Conservation (phyloP, 306 rosid species). For the Cicer chorassanicum region DNA sequence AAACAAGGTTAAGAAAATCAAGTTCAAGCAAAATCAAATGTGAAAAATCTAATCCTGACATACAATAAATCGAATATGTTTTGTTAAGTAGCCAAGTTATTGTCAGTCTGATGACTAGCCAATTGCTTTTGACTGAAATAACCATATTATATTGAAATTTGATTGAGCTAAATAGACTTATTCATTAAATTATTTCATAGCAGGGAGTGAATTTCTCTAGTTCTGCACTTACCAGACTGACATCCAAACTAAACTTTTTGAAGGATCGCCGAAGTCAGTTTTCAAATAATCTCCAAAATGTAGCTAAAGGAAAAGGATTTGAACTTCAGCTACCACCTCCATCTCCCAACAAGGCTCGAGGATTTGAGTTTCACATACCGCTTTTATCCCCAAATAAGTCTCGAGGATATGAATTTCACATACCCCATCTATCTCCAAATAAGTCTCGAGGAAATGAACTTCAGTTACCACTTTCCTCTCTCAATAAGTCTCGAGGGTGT, state of each 20-base stretch:
- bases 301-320: conserved; percentile 44
- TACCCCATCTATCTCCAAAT: conserved; percentile 39
- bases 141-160: conserved; percentile 2
- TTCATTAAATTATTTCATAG: conserved; percentile 12
- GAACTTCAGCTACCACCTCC: conserved; percentile 45
- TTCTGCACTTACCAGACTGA: conserved; percentile 65
- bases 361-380: conserved; percentile 31
- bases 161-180: not conserved
- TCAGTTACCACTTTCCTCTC: conserved; percentile 28
- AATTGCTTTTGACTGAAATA: conserved; percentile 8
- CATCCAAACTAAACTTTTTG: conserved; percentile 67
- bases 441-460: conserved; percentile 37
- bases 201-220: conserved; percentile 57
- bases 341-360: conserved; percentile 43
- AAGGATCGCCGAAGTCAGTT: conserved; percentile 69
- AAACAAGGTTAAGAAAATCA: conserved; percentile 6
- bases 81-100: not conserved
- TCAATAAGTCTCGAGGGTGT: conserved; percentile 44
- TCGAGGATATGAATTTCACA: conserved; percentile 40
- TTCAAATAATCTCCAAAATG: conserved; percentile 3
- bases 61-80: not conserved
- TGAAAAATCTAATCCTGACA: conserved; percentile 10
- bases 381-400: conserved; percentile 43
- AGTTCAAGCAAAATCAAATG: conserved; percentile 11
- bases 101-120: not conserved